A percentile compares a stretch with the other conserved stretches of the same genome.
phyloP scores from a whole-genome alignment of 2,329 filamentous ascomycete species.

The Onygenales sp. region DNA sequence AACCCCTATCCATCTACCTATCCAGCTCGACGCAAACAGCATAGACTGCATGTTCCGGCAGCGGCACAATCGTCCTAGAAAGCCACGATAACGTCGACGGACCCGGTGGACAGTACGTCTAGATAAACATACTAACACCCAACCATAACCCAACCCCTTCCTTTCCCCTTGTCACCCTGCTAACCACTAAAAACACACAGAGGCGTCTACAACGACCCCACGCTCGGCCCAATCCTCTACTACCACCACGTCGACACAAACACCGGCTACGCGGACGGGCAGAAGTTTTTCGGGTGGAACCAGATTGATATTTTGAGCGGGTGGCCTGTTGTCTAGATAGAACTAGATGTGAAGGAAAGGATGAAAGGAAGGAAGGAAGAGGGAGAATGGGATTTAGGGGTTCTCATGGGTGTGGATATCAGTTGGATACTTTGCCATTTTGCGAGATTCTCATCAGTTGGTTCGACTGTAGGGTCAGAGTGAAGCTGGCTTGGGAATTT shows the following conservation, averaged over 20 bases:
- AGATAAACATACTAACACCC: no score
- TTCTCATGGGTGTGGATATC: no score
- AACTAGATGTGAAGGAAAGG: neutral
- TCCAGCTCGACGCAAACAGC: slow-evolving; percentile 42
- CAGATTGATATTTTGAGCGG: slow-evolving; percentile 32
- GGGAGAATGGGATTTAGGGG: no score
- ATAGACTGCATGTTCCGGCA: slow-evolving; percentile 43
- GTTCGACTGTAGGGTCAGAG: no score
- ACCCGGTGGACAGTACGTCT: slow-evolving; percentile 55
- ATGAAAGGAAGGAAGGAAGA: no score
- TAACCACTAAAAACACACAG: slow-evolving; percentile 7
- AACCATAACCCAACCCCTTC: no score
- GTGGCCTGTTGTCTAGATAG: slow-evolving; percentile 33
- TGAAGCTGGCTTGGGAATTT: no score
- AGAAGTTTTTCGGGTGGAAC: slow-evolving; percentile 41
- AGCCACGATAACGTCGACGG: slow-evolving; percentile 54
- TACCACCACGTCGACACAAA: slow-evolving; percentile 53
- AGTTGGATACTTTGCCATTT: no score
- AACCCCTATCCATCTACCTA: neutral
- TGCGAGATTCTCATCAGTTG: no score
- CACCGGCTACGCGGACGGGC: slow-evolving; percentile 41
- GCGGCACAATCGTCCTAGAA: slow-evolving; percentile 52
- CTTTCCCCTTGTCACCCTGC: neutral
- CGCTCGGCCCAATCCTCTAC: slow-evolving; percentile 47
- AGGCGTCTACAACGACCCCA: slow-evolving; percentile 23